Base-by-base conservation (phyloP, 1,284 basidiomycete species). In the Cryptococcus floricola region DNA sequence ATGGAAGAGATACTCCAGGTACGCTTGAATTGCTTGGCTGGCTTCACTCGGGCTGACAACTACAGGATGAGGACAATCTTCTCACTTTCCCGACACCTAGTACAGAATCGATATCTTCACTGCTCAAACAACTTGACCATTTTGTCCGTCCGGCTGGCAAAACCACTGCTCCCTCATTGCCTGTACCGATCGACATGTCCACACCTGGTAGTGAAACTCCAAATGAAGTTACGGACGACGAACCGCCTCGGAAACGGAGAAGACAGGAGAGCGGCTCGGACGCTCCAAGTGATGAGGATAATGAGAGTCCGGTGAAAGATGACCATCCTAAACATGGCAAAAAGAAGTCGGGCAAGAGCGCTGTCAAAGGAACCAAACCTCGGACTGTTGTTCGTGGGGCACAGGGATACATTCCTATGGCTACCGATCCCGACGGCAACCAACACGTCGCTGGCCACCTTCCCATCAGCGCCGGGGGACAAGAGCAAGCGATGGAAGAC, bases 1-100 rank as follows among this genome's bases (percentile, higher is more conserved):
- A 81, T 94, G 51, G 92, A 96, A 70, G 89, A 93, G 75, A 73
- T 91, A 52, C 78, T 94, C 43, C 84, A 91, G 83, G 91, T 90
- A 79, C 65, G 77, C 71, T 44, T 49, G 48, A 31, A 12, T 9
- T 5, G 5, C 8, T 5, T 44, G 12, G 25, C 31, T 5, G 12
- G 48, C 37, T 16, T 1, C 16, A 50, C 37, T 48, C 16, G 27
- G 49, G 16, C 18, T n/a, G 7, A 28, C n/a, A 31, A 45, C 13
- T 10, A 8, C 69, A 94, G 88, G 89, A 91, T 73, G 81, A 82
- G 48, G 84, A 83, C 49, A 83, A 84, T 67, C 79, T 95, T 27
- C 80, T 88, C 13, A 91, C 75, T 88, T 96, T 71, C 80, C 84
- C 60, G 87, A 91, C 75, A 78, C 80, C 39, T 83, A 91, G 75